Conservation (phyloP, 306 rosid species). For the Cicer yamashitae region DNA sequence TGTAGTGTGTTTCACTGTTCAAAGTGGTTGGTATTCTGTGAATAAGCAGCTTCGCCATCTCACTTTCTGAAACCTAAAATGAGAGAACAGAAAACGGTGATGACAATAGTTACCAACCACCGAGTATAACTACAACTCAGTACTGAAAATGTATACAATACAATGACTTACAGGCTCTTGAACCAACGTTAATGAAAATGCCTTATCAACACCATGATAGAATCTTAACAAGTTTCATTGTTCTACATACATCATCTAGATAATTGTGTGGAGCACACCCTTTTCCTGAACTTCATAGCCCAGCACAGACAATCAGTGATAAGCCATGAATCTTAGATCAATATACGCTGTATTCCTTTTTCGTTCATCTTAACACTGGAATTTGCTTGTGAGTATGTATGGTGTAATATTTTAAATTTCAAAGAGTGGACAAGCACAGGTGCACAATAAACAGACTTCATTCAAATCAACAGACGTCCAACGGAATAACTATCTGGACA, state of each 20-base stretch:
- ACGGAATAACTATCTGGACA: slow-evolving; percentile 4
- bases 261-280: slow-evolving; percentile 79
- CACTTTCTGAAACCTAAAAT: slow-evolving; percentile 59
- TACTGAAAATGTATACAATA: slow-evolving; percentile 14
- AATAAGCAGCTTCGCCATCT: slow-evolving; percentile 63
- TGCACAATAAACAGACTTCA: neutral
- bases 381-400: slow-evolving; percentile 24
- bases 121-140: slow-evolving; percentile 12
- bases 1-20: slow-evolving; percentile 54
- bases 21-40: slow-evolving; percentile 67
- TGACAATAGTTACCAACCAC: slow-evolving; percentile 27
- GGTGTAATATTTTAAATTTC: slow-evolving; percentile 20
- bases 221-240: slow-evolving; percentile 91
- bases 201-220: slow-evolving; percentile 58
- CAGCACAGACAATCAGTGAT: slow-evolving; percentile 51
- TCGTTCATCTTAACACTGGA: neutral
- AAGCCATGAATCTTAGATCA: slow-evolving; percentile 21
- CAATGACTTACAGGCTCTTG: slow-evolving; percentile 64
- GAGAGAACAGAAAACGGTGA: slow-evolving; percentile 16
- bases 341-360: neutral
- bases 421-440: slow-evolving; percentile 16
- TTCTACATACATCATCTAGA: slow-evolving; percentile 82
- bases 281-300: slow-evolving; percentile 65
- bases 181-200: slow-evolving; percentile 47
- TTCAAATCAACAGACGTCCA: neutral